Percentiles rank a stretch among this genome's conserved stretches.
phyloP scores from a whole-genome alignment of 768 basidiomycete genomes.

The Collybia sordida region DNA sequence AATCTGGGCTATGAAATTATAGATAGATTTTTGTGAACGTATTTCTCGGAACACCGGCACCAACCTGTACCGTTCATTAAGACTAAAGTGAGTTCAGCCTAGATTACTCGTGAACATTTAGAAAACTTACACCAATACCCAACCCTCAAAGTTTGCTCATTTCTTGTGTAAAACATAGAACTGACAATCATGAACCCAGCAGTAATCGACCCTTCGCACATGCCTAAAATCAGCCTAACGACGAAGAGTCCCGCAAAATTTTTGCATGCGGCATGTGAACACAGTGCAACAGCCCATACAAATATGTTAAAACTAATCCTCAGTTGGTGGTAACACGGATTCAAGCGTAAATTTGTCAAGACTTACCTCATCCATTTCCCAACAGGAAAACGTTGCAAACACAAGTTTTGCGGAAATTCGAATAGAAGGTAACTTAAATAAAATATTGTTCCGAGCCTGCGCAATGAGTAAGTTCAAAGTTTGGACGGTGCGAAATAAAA shows the following conservation, averaged over 20 bases:
- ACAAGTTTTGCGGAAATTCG: slow-evolving; percentile 74
- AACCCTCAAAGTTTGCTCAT: slow-evolving; percentile 65
- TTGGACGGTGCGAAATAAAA: background rate
- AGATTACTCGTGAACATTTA: background rate
- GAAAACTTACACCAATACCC: slow-evolving; percentile 74
- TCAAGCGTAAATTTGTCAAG: background rate
- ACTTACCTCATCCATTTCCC: slow-evolving; percentile 79
- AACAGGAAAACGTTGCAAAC: slow-evolving; percentile 70
- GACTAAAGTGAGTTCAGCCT: slow-evolving; percentile 32
- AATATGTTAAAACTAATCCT: slow-evolving; percentile 57
- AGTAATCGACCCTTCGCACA: slow-evolving; percentile 72
- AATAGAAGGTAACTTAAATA: slow-evolving; percentile 71
- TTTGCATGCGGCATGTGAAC: slow-evolving; percentile 67
- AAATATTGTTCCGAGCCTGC: slow-evolving; percentile 74
- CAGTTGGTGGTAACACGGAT: background rate
- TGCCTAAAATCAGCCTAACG: slow-evolving; percentile 64
- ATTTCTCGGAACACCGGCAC: slow-evolving; percentile 4
- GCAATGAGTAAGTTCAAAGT: background rate
- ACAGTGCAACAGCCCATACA: slow-evolving; percentile 62
- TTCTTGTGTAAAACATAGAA: slow-evolving; percentile 77
- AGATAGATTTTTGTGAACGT: background rate
- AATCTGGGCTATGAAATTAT: slow-evolving; percentile 54
- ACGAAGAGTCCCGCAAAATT: slow-evolving; percentile 65
- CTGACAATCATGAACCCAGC: slow-evolving; percentile 78
- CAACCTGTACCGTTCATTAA: slow-evolving; percentile 75